Evolutionary conservation across 2,329 filamentous ascomycete species (phyloP).

Genomic region (Karstenula rhodostoma): DNA sequence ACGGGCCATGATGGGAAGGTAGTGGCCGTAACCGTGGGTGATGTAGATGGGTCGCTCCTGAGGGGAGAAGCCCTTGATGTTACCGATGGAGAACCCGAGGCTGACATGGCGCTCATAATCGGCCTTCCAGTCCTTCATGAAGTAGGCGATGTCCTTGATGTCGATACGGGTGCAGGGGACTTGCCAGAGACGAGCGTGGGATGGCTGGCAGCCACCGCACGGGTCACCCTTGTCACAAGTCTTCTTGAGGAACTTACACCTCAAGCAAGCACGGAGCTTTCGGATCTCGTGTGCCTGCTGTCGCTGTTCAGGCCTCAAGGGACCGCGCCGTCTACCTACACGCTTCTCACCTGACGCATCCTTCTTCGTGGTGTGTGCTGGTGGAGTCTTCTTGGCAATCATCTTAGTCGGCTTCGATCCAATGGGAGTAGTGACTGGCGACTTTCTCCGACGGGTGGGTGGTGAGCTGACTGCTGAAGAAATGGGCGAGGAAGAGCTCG

Average conservation of each 20-base stretch:
- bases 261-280: conserved; percentile 89
- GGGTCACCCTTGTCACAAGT: conserved; percentile 98
- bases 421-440: conserved; percentile 62
- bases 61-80: conserved; percentile 84
- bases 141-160: conserved; percentile 97
- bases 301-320: conserved; percentile 89
- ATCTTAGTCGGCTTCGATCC: conserved; percentile 80
- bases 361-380: conserved; percentile 75
- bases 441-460: conserved; percentile 74
- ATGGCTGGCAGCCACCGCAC: conserved; percentile 93
- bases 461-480: conserved; percentile 63
- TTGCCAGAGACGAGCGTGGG: conserved; percentile 94
- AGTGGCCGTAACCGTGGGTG: conserved; percentile 94
- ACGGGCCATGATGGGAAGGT: conserved; percentile 89
- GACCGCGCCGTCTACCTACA: conserved; percentile 87
- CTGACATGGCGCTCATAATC: conserved; percentile 92
- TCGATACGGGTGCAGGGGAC: conserved; percentile 97
- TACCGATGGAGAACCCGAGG: conserved; percentile 87
- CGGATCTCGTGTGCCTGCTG: conserved; percentile 97
- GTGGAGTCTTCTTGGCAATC: conserved; percentile 74
- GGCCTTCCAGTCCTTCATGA: conserved; percentile 99
- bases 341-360: conserved; percentile 84
- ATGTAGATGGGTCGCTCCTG: conserved; percentile 80
- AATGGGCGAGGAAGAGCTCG: conserved; percentile 66
- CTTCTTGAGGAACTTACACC: conserved; percentile 99